Base-by-base conservation (phyloP, 1,284 basidiomycete species). In the Prillingera fragicola region DNA sequence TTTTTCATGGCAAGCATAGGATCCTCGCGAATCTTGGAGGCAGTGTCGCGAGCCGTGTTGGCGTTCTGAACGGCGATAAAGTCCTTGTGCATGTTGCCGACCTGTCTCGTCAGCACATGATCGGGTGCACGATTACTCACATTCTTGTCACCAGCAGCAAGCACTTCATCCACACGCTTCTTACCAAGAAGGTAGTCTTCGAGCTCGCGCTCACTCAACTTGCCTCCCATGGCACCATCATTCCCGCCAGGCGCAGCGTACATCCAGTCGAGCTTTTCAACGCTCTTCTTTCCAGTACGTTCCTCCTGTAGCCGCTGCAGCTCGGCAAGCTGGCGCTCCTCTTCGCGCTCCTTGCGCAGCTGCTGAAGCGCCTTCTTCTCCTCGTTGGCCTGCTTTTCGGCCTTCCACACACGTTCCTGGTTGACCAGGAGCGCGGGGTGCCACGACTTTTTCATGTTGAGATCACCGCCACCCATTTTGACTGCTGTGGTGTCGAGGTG, bases 321-420 rank as follows among this genome's bases (percentile, higher is more conserved):
- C 62, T 98, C 92, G 59, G 95, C 91, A 22, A 98, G 73, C 67
- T 97, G 92, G 12, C 95, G 79, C 67, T 98, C 94, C 65, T 98
- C 94, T 58, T 96, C 92, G 55, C 91, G 85, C 73, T 98, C 94
- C 67, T 96, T 95, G 38, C 89, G 83, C 3, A 98, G 80, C 70
- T 98, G 91, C 43, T 91, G 88, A 4, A 96, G 78, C 67, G 92
- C 94, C 80, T 96, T 97, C 76, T 94, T 95, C 73, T 98, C 94
- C 64, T 94, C 94, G 43, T 92, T 81, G 48, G 90, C 90, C 67
- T 87, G 85, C 80, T 95, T 90, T 74, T 98, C 94, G 72, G 94
- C 86, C 52, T 96, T 81, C 94, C 95, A 98, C 62, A 98, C 94
- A 78, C 85, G 82, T 82, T 96, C 90, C 83, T 97, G 92, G 75